Base-by-base conservation (phyloP, 768 basidiomycete genomes). In the Paxillus ammoniavirescens region DNA sequence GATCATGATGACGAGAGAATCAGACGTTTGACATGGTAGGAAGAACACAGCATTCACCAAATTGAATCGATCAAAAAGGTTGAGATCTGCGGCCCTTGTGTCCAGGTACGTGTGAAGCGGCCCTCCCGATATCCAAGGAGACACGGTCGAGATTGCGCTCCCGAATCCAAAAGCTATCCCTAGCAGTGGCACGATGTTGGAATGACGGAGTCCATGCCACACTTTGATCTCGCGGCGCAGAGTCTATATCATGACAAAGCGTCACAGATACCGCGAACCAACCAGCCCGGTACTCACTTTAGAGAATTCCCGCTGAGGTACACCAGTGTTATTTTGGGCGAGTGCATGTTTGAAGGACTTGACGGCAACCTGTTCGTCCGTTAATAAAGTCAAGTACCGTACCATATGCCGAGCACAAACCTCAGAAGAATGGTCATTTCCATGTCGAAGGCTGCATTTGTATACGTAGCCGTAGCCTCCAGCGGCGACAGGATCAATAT, bases 171-270 rank as follows among this genome's bases (percentile, higher is more conserved):
- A 42, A 12, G 54, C 42, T 5, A 52, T 46, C 10, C 65, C 62
- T n/a, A 49, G 55, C 21, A 65, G 56, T 7, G 57, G 57, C 2
- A 66, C 40, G 28, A 66, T 49, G 47, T 64, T 66, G 14, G 30
- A 17, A 48, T 65, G 57, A 15, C 33, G 12, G 13, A 66, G 51
- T 23, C 42, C 21, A 28, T 50, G 49, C 65, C 65, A 65, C 17
- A 63, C 63, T 17, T 45, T 43, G 28, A 66, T 47, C 45, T 65
- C 63, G 10, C 60, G 60, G 18, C 49, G 50, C 9, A 65, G 41
- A 15, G 54, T 26, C 63, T 65, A n/a, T 13, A 42, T 13, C 36
- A 37, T 37, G 36, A 37, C 38, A 40, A n/a, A 15, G n/a, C 17
- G 38, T 40, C 38, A 17, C 36, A 17, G 8, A 7, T 15, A 40